A percentile compares a stretch with the other conserved stretches of the same genome.
Evolutionary conservation across 1,284 basidiomycete species (phyloP).

Genomic region (Boletus holoroseus): DNA sequence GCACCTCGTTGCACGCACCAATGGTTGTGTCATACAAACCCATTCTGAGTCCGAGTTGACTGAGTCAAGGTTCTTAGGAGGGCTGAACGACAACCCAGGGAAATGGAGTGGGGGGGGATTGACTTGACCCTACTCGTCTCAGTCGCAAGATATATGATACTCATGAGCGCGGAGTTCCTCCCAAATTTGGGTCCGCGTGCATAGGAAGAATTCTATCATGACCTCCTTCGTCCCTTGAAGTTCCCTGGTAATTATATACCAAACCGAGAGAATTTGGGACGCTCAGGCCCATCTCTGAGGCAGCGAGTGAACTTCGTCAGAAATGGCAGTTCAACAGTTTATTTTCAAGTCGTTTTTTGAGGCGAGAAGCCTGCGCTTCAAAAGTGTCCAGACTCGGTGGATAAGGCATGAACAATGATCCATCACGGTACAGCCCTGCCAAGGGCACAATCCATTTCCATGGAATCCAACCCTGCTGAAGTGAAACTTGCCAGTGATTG

Average conservation of each 20-base stretch:
- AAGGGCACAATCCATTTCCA: no score
- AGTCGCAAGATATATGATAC: neutral
- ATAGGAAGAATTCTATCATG: neutral
- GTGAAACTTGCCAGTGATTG: no score
- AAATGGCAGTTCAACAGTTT: neutral
- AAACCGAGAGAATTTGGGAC: neutral
- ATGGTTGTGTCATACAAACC: constrained; percentile 15
- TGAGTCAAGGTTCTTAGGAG: neutral
- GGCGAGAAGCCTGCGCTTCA: neutral
- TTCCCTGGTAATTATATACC: neutral
- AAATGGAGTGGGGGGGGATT: neutral
- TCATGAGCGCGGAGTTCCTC: neutral
- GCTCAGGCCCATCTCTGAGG: no score
- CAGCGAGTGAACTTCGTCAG: neutral
- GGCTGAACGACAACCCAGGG: neutral
- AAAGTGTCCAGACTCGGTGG: neutral
- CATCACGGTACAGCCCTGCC: no score
- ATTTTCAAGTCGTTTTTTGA: neutral
- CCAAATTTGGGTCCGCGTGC: neutral
- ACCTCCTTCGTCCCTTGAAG: neutral
- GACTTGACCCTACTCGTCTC: neutral
- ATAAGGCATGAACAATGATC: no score
- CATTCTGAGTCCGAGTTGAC: constrained; percentile 2
- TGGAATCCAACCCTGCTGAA: no score
- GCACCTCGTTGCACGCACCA: constrained; percentile 3